phyloP scores from a whole-genome alignment of 345 rosid genomes.

The Populus simonii region DNA sequence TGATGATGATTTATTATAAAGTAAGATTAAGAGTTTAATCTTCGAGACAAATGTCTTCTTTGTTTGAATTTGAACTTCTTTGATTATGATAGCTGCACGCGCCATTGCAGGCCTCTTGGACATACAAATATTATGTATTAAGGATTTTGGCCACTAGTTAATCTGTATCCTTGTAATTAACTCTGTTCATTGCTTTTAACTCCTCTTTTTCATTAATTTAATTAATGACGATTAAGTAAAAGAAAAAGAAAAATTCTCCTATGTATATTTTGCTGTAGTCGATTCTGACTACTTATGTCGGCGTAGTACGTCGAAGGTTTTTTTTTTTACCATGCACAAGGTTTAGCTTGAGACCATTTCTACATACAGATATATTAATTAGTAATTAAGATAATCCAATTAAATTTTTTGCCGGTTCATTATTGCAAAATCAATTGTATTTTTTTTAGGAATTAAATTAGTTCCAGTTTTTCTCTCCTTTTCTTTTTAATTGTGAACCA shows the following conservation, averaged over 20 bases:
- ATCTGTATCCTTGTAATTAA: not conserved
- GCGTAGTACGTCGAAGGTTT: no score
- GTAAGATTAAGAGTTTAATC: not conserved
- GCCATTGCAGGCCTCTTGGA: slow-evolving; percentile 8
- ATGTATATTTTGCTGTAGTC: not conserved
- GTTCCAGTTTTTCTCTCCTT: no score
- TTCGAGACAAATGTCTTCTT: slow-evolving; percentile 21
- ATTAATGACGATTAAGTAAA: not conserved
- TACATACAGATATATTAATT: not conserved
- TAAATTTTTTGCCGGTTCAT: no score
- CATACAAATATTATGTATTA: not conserved
- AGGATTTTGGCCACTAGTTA: slow-evolving; percentile 1
- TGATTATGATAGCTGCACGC: slow-evolving; percentile 16
- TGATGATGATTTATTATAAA: not conserved
- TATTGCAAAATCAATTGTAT: not conserved
- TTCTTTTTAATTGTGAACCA: no score
- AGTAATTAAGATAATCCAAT: not conserved
- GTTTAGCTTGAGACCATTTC: not conserved
- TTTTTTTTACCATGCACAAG: no score
- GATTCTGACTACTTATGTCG: not conserved
- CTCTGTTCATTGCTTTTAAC: not conserved
- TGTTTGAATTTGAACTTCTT: not conserved
- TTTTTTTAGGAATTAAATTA: no score
- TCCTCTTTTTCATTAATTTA: no score
- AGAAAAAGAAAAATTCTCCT: not conserved